These are phyloP conservation scores for Gossypium aridum DNA, from an alignment of 441 rosid species.

Conservation along the genomic window DNA sequence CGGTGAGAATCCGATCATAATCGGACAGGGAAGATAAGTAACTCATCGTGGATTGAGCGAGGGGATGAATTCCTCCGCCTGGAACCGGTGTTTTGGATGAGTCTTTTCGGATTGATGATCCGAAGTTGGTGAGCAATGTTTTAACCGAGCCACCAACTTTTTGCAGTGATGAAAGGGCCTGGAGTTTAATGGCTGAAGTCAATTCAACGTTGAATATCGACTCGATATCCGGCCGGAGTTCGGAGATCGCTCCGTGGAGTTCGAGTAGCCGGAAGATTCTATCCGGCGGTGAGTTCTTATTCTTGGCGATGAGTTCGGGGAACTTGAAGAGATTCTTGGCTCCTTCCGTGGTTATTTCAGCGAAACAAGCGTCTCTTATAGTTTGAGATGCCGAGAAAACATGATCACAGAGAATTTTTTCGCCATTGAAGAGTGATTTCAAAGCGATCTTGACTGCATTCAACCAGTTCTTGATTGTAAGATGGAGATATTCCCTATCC, in stretches of 20 bases:
- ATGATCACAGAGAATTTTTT: conserved; percentile 44
- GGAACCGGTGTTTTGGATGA: conserved; percentile 24
- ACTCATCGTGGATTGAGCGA: conserved; percentile 46
- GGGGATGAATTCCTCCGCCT: conserved; percentile 50
- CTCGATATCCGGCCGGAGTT: conserved; percentile 47
- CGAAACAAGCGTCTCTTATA: conserved; percentile 46
- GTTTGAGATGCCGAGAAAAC: conserved; percentile 39
- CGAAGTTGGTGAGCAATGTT: conserved; percentile 26
- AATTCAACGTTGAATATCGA: conserved; percentile 34
- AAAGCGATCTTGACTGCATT: conserved; percentile 37
- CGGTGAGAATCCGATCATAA: conserved; percentile 44
- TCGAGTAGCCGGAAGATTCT: conserved; percentile 42
- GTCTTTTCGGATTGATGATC: conserved; percentile 37
- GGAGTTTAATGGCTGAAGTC: conserved; percentile 36
- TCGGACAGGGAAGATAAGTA: conserved; percentile 60
- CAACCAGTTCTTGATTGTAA: conserved; percentile 43
- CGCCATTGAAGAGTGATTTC: conserved; percentile 38
- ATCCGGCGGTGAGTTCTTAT: conserved; percentile 27
- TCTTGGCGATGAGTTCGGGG: conserved; percentile 41
- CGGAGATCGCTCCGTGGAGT: conserved; percentile 32
- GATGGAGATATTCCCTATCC: conserved; percentile 29
- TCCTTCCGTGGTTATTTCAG: conserved; percentile 43
- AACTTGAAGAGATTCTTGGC: conserved; percentile 43
- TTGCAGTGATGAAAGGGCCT: conserved; percentile 38
- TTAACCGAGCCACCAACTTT: conserved; percentile 36